phyloP scores from a whole-genome alignment of 2,329 filamentous ascomycete species.

The Claviceps spartinae region DNA sequence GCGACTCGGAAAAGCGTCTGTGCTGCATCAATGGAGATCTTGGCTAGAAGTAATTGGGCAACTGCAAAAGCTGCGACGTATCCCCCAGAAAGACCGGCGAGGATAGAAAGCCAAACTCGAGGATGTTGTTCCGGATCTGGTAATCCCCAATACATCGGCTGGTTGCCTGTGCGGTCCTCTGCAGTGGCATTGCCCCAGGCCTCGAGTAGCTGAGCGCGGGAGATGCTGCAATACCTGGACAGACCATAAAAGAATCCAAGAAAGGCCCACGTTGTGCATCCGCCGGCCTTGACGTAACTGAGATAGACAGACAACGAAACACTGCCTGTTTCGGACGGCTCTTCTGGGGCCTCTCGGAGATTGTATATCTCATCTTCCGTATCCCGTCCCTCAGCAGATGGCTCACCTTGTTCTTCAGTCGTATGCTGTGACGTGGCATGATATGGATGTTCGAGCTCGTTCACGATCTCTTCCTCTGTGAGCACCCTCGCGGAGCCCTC shows the following conservation, averaged over 20 bases:
- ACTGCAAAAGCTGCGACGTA: constrained; percentile 47
- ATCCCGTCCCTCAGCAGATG: constrained; percentile 19
- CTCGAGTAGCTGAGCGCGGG: constrained; percentile 70
- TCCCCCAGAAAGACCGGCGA: constrained; percentile 49
- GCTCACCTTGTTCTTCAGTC: constrained; percentile 11
- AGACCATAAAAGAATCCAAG: constrained; percentile 49
- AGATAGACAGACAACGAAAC: constrained; percentile 68
- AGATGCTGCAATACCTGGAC: constrained; percentile 51
- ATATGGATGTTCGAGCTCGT: constrained; percentile 25
- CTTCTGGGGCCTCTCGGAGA: constrained; percentile 19
- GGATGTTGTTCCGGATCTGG: constrained; percentile 57
- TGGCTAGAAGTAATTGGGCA: constrained; percentile 53
- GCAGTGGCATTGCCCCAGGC: constrained; percentile 59
- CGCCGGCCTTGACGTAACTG: constrained; percentile 73
- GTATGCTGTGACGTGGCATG: constrained; percentile 12
- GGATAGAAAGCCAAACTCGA: constrained; percentile 59
- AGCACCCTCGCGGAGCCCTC: constrained; percentile 43
- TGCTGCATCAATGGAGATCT: constrained; percentile 70
- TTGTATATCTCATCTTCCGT: constrained; percentile 6
- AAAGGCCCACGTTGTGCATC: constrained; percentile 56
- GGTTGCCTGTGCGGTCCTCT: neutral
- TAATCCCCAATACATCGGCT: constrained; percentile 17
- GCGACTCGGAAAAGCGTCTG: constrained; percentile 61
- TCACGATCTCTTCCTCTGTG: constrained; percentile 29
- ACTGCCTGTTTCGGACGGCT: constrained; percentile 41